Conservation (phyloP, 805 yeast genomes). For the Candida methanosorbosa region DNA sequence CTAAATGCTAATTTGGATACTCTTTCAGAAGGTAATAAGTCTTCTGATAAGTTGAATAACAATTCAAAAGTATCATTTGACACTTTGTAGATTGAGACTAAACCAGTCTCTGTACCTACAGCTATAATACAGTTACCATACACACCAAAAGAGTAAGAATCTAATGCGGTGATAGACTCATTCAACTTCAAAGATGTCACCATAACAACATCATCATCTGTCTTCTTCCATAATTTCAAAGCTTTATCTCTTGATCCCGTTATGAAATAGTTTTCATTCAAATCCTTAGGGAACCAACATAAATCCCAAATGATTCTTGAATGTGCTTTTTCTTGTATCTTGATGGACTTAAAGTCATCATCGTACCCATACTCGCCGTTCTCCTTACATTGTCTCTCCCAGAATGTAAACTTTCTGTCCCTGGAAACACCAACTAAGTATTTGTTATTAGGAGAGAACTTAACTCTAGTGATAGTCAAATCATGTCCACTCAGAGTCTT, state of each 20-base stretch:
- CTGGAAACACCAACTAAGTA: slow-evolving; percentile 74
- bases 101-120: slow-evolving; percentile 68
- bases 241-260: slow-evolving; percentile 84
- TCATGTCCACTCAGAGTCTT: slow-evolving; percentile 63
- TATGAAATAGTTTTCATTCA: slow-evolving; percentile 40
- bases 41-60: slow-evolving; percentile 25
- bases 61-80: slow-evolving; percentile 19
- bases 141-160: slow-evolving; percentile 28
- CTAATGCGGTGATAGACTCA: slow-evolving; percentile 62
- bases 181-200: slow-evolving; percentile 34
- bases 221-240: slow-evolving; percentile 58
- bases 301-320: slow-evolving; percentile 93
- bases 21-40: slow-evolving; percentile 50
- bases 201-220: slow-evolving; percentile 19
- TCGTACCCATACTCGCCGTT: slow-evolving; percentile 11
- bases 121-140: slow-evolving; percentile 33
- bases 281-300: slow-evolving; percentile 62
- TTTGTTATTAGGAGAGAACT: slow-evolving; percentile 61
- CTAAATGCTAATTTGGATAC: slow-evolving; percentile 53
- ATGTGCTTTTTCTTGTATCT: slow-evolving; percentile 62
- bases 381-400: slow-evolving; percentile 35
- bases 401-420: slow-evolving; percentile 78
- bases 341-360: slow-evolving; percentile 18
- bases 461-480: slow-evolving; percentile 76
- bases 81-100: slow-evolving; percentile 35